Conservation (phyloP, 1,284 basidiomycete species). For the Apiotrichum gamsii region DNA sequence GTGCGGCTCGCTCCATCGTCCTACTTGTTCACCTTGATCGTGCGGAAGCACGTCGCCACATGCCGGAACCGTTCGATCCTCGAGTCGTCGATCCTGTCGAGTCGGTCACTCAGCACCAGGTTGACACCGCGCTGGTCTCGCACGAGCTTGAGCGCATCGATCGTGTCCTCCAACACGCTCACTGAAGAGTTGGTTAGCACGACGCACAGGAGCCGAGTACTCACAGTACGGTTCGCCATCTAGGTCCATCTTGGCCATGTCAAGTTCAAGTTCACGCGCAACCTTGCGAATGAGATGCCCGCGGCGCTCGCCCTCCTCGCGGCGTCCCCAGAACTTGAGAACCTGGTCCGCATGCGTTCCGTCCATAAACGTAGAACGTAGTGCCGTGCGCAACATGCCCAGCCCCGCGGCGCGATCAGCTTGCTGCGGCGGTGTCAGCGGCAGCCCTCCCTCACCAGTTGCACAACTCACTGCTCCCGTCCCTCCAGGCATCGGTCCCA, state of each 20-base stretch:
- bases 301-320: constrained; percentile 6
- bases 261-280: constrained; percentile 11
- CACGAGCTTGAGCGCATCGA: constrained; percentile 13
- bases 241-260: constrained; percentile 7
- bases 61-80: constrained; percentile 6
- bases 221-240: constrained; percentile 6
- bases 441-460: no score
- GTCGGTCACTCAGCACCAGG: constrained; percentile 4
- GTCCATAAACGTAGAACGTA: constrained; percentile 5
- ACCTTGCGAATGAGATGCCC: constrained; percentile 4
- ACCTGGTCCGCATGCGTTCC: constrained; percentile 13
- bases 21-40: neutral
- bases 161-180: constrained; percentile 1
- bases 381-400: constrained; percentile 9
- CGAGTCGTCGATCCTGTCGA: constrained; percentile 2
- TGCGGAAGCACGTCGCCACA: constrained; percentile 11
- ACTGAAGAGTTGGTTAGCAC: constrained; percentile 8
- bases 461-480: no score
- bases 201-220: neutral
- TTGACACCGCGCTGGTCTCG: constrained; percentile 13
- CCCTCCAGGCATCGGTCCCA: no score
- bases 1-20: no score
- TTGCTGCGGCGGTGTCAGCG: no score
- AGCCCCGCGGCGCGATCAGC: constrained; percentile 2
- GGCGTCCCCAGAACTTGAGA: constrained; percentile 13